These are phyloP conservation scores for Metschnikowia dekortorum DNA, from an alignment of 805 yeast genomes.

Conservation along the genomic window DNA sequence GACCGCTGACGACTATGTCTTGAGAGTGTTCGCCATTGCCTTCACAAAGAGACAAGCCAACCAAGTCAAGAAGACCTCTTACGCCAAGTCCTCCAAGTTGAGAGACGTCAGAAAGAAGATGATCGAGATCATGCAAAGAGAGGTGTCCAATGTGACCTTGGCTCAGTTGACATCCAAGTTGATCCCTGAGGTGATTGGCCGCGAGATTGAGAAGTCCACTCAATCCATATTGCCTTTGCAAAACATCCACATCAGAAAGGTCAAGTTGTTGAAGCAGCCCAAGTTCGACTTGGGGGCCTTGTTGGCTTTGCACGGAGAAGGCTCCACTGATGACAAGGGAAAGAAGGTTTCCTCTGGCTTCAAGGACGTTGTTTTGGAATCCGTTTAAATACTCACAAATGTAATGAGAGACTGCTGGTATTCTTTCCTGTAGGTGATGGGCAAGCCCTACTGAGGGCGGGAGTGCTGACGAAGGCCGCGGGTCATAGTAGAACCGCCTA, in stretches of 20 bases:
- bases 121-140: slow-evolving; percentile 94
- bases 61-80: slow-evolving; percentile 96
- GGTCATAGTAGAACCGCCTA: no score
- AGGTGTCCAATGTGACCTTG: slow-evolving; percentile 89
- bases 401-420: not conserved
- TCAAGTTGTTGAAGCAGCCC: slow-evolving; percentile 97
- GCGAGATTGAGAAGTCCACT: slow-evolving; percentile 96
- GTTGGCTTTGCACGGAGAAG: slow-evolving; percentile 97
- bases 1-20: slow-evolving; percentile 95
- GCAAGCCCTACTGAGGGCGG: no score
- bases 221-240: slow-evolving; percentile 95
- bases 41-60: slow-evolving; percentile 97
- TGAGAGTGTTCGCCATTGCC: slow-evolving; percentile 95
- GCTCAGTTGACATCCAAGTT: slow-evolving; percentile 96
- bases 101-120: slow-evolving; percentile 97
- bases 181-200: slow-evolving; percentile 98
- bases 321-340: slow-evolving; percentile 84
- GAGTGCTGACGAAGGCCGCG: no score
- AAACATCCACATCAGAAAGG: slow-evolving; percentile 98
- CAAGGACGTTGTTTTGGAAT: slow-evolving; percentile 98
- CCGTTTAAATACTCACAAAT: slow-evolving; percentile 54
- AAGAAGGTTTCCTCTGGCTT: slow-evolving; percentile 97
- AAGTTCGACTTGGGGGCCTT: slow-evolving; percentile 97
- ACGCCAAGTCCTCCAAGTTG: slow-evolving; percentile 96
- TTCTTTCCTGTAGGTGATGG: no score